Base-by-base conservation (phyloP, 2,329 filamentous ascomycete genomes). In the Fusarium circinatum region DNA sequence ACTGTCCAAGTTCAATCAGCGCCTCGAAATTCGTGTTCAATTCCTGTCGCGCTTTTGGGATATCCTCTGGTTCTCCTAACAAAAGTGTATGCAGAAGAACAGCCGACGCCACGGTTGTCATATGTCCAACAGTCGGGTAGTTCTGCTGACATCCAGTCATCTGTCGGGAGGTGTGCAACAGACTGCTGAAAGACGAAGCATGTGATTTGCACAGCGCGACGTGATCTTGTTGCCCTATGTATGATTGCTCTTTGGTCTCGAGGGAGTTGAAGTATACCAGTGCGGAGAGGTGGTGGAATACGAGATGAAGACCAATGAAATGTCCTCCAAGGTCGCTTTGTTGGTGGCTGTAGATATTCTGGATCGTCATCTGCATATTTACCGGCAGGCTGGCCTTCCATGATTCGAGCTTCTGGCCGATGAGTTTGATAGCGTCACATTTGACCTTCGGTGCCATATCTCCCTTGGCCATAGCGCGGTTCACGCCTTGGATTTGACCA, bases 251-350 rank as follows among this genome's bases (percentile, higher is more conserved):
- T 6, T 60, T 60, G 1, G 45, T 41, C 20, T 66, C 64, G 1
- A 66, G 64, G 7, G 39, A 66, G 20, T 66, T 62, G 24, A 62
- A 66, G 42, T 63, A 66, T 0, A 57, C 14, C 1, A 66, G 49
- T 8, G 64, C 48, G 8, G 59, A 62, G 6, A 62, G 48, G 20
- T 66, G 64, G 8, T 66, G 42, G 11, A 55, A 66, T 17, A 38
- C 38, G 0, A 63, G 28, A 13, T 66, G 64, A 12, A 66, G 42
- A 11, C 14, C 51, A 2, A 66, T 28, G 7, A 66, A 66, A 7
- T 38, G 34, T 6, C 64, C 42, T 14, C 64, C 59, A 1, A 48
- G 36, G 2, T 52, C 9, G 12, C 36, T 44, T n/a, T 62, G 58
- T 6, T 62, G 64, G 13, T 66, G 30, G 8, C 30, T 56, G 17